These are phyloP conservation scores for Stephania japonica DNA, from an alignment of 164 flowering plant species.

Conservation along the genomic window DNA sequence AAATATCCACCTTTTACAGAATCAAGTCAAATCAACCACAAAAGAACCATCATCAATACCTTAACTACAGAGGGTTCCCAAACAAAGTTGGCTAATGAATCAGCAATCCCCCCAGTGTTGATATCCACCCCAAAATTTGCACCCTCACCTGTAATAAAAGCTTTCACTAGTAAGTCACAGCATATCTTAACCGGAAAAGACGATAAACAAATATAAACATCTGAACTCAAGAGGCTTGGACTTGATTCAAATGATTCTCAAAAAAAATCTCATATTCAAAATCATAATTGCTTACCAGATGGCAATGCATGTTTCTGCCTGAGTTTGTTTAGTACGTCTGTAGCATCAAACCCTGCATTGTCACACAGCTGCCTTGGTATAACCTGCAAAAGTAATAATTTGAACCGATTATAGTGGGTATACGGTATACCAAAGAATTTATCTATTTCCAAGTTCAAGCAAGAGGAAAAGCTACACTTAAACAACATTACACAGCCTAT, in stretches of 20 bases:
- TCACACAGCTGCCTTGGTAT: conserved; percentile 97
- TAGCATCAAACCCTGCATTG: conserved; percentile 99
- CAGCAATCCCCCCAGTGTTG: conserved; percentile 91
- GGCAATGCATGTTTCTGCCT: conserved; percentile 96
- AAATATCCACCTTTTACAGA: neutral
- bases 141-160: conserved; percentile 67
- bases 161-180: neutral
- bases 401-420: neutral
- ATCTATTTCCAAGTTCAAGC: neutral
- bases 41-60: conserved; percentile 34
- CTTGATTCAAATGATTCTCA: no score
- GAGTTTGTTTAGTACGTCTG: conserved; percentile 94
- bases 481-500: neutral
- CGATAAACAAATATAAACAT: neutral
- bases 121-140: conserved; percentile 90
- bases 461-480: neutral
- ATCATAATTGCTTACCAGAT: conserved; percentile 47
- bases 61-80: conserved; percentile 99
- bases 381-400: conserved; percentile 41
- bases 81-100: conserved; percentile 91
- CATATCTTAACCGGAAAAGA: neutral
- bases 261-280: neutral
- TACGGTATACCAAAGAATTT: neutral
- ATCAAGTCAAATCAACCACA: neutral
- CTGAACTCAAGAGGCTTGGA: neutral